phyloP scores from a whole-genome alignment of 192 early-diverging fungal species.

The Podila epigama region DNA sequence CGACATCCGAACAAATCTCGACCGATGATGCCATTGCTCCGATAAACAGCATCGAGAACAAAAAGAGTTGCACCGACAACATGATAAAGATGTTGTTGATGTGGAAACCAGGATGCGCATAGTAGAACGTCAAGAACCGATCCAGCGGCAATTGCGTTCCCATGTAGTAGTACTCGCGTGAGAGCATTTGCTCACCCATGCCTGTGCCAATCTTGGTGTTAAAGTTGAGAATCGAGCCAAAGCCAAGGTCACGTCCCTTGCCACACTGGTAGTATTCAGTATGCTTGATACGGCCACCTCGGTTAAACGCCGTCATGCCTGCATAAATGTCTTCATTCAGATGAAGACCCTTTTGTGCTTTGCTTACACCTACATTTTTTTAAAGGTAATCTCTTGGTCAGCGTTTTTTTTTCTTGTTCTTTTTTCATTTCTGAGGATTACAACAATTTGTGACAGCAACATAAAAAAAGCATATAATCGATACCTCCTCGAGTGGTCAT shows the following conservation, averaged over 20 bases:
- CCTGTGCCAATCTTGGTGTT: conserved; percentile 91
- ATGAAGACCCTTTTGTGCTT: conserved; percentile 90
- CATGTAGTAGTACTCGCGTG: conserved; percentile 92
- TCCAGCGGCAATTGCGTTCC: conserved; percentile 86
- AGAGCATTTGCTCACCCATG: conserved; percentile 94
- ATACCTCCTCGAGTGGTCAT: conserved; percentile 85
- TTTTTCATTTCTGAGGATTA: no score
- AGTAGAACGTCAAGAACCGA: conserved; percentile 88
- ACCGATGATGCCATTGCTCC: conserved; percentile 72
- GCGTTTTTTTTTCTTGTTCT: no score
- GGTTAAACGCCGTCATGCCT: conserved; percentile 87
- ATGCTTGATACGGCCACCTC: conserved; percentile 89
- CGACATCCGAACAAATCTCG: conserved; percentile 61
- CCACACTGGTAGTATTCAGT: conserved; percentile 92
- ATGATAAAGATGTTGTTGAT: conserved; percentile 91
- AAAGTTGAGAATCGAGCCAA: conserved; percentile 89
- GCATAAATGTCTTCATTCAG: conserved; percentile 94
- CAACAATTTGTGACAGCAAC: no score
- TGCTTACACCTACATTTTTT: conserved; percentile 66
- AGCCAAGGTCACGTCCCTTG: conserved; percentile 89
- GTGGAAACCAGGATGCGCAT: conserved; percentile 90
- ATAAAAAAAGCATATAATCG: neutral
- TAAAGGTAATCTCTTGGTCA: neutral
- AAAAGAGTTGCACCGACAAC: conserved; percentile 81
- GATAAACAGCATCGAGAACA: conserved; percentile 80